Evolutionary conservation across 2,329 filamentous ascomycete species (phyloP).

Genomic region (Dactylonectria estremocensis): DNA sequence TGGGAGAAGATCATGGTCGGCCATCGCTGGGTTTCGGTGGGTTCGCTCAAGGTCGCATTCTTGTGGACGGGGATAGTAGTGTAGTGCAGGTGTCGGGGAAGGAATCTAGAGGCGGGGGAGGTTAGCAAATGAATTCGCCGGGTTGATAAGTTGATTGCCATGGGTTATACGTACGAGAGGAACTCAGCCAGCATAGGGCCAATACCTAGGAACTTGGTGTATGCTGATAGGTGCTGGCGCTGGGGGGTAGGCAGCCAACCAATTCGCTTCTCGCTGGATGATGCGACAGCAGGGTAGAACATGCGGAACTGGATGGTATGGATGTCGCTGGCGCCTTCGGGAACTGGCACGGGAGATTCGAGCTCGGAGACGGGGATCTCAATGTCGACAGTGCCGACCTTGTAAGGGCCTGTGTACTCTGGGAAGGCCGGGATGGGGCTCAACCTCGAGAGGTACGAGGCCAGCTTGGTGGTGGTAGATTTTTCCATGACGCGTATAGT

Average conservation of each 20-base stretch:
- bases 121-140: constrained; percentile 10
- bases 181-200: constrained; percentile 70
- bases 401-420: constrained; percentile 79
- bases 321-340: constrained; percentile 70
- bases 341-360: constrained; percentile 66
- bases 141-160: background rate
- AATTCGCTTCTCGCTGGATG: constrained; percentile 71
- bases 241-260: constrained; percentile 87
- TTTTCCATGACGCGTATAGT: constrained; percentile 37
- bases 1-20: constrained; percentile 91
- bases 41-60: constrained; percentile 75
- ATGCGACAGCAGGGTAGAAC: constrained; percentile 80
- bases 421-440: constrained; percentile 82
- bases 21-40: constrained; percentile 72
- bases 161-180: constrained; percentile 66
- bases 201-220: constrained; percentile 82
- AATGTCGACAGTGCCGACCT: constrained; percentile 80
- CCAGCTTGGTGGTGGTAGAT: constrained; percentile 56
- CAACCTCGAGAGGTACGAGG: constrained; percentile 67
- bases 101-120: constrained; percentile 61
- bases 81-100: constrained; percentile 81
- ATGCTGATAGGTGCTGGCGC: constrained; percentile 80
- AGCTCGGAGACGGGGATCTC: constrained; percentile 80
- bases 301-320: constrained; percentile 85
- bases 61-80: constrained; percentile 80